Base-by-base conservation (phyloP, 345 rosid genomes). In the Eucalyptus paniculata region DNA sequence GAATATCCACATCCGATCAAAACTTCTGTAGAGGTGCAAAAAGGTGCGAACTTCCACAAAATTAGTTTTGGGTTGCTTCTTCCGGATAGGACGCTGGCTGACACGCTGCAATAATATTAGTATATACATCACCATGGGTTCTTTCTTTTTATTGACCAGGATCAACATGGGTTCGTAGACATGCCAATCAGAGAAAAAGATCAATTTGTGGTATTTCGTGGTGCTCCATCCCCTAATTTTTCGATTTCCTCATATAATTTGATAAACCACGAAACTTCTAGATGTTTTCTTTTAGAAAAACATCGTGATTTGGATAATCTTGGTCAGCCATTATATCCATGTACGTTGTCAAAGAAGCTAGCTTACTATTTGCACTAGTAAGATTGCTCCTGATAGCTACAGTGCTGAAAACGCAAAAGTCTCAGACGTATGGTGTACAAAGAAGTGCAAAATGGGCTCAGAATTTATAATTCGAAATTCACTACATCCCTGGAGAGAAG, bases 1-100 rank as follows among this genome's bases (percentile, higher is more conserved):
- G 94, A 98, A 98, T 92, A 98, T 96, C 99, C 99, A 98, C 99
- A 96, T 95, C 56, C 99, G 95, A 88, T 98, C 99, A 89, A 98
- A 98, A 93, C 97, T 97, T 92, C 99, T 93, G 91, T 90, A 98
- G 15, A 98, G 96, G 93, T 98, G 96, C 96, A 95, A 96, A 94
- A 98, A 98, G 11, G 99, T 97, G 72, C 99, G 98, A 90, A 95
- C 97, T 96, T 98, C 99, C 88, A 98, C 99, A 96, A 98, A 98
- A 93, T 98, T 97, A 86, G 99, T 96, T 93, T 98, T 98, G 86
- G 99, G 97, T 92, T 95, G 95, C 91, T 93, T 92, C 94, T 94
- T 96, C 81, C 95, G 97, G 51, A 34, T 49, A 54, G 90, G 45
- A 16, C 89, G 92, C 92, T 91, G 97, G 89, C 91, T 94, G 89